Evolutionary conservation across 805 yeast genomes (phyloP).

Genomic region (Sugiyamaella chiloensis): DNA sequence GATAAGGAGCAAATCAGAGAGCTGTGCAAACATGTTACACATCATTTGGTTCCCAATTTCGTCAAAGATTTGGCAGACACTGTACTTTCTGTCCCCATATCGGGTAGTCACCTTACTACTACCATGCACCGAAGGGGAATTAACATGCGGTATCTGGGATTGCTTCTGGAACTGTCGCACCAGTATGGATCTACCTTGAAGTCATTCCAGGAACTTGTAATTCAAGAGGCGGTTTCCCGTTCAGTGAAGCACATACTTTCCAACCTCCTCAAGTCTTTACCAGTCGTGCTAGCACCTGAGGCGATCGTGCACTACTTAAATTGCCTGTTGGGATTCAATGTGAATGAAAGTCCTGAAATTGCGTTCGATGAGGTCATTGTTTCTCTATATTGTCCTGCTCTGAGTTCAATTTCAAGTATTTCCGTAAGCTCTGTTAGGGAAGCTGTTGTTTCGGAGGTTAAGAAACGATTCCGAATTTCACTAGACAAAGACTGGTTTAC

Average conservation of each 20-base stretch:
- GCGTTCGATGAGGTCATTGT: slow-evolving; percentile 39
- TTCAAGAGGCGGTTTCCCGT: slow-evolving; percentile 76
- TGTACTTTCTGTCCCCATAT: slow-evolving; percentile 60
- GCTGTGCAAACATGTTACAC: slow-evolving; percentile 60
- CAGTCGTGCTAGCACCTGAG: slow-evolving; percentile 53
- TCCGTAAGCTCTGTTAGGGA: slow-evolving; percentile 45
- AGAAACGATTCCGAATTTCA: slow-evolving; percentile 58
- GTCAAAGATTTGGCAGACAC: slow-evolving; percentile 53
- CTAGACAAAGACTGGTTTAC: slow-evolving; percentile 51
- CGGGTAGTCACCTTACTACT: slow-evolving; percentile 70
- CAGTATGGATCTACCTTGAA: slow-evolving; percentile 36
- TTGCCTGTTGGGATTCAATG: slow-evolving; percentile 41
- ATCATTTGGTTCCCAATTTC: slow-evolving; percentile 59
- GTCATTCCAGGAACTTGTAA: slow-evolving; percentile 47
- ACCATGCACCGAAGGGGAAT: slow-evolving; percentile 78
- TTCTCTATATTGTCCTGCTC: slow-evolving; percentile 40
- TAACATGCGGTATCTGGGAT: slow-evolving; percentile 84
- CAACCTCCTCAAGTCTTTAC: slow-evolving; percentile 42
- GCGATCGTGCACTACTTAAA: slow-evolving; percentile 71
- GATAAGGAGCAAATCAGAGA: slow-evolving; percentile 67
- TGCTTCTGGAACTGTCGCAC: slow-evolving; percentile 35
- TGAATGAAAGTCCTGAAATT: slow-evolving; percentile 42
- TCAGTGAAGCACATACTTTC: slow-evolving; percentile 73
- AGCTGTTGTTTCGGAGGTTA: slow-evolving; percentile 52
- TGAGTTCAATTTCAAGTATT: slow-evolving; percentile 42